A percentile compares a stretch with the other conserved stretches of the same genome.
Conservation (phyloP, 2,329 filamentous ascomycete genomes). For the Trichophyton simii region DNA sequence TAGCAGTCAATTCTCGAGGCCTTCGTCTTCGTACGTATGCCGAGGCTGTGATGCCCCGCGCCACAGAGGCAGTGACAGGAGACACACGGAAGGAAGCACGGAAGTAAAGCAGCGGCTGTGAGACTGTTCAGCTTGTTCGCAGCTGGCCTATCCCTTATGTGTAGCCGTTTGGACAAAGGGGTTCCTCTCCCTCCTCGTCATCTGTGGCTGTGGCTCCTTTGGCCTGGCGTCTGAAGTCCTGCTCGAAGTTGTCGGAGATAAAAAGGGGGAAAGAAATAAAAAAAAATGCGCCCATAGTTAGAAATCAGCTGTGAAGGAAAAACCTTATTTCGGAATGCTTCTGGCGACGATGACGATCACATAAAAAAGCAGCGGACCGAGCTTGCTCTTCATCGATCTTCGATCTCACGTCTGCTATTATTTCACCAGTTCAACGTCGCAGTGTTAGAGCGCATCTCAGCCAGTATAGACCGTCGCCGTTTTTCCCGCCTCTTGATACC, state of each 20-base stretch:
- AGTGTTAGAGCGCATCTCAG: not conserved
- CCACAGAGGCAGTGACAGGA: not conserved
- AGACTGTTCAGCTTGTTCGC: not conserved
- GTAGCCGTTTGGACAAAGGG: too few relatives aligned
- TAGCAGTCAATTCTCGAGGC: too few relatives aligned
- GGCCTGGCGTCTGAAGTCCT: too few relatives aligned
- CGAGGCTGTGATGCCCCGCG: not conserved
- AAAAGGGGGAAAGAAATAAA: not conserved
- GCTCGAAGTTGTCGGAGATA: not conserved
- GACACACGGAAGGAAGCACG: not conserved
- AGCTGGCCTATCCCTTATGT: not conserved
- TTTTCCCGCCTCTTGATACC: not conserved
- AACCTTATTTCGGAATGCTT: not conserved
- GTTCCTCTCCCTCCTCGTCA: not conserved
- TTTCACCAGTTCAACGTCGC: not conserved
- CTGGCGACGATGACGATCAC: not conserved
- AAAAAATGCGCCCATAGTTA: not conserved
- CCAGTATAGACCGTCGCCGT: not conserved
- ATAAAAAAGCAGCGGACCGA: not conserved
- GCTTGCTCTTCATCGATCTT: not conserved
- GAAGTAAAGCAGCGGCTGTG: not conserved
- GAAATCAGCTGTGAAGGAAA: conserved; percentile 1
- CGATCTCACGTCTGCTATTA: not conserved
- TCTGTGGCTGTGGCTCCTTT: not conserved
- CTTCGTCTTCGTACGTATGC: not conserved